phyloP scores from a whole-genome alignment of 805 yeast species.

The Candida silvicultrix region DNA sequence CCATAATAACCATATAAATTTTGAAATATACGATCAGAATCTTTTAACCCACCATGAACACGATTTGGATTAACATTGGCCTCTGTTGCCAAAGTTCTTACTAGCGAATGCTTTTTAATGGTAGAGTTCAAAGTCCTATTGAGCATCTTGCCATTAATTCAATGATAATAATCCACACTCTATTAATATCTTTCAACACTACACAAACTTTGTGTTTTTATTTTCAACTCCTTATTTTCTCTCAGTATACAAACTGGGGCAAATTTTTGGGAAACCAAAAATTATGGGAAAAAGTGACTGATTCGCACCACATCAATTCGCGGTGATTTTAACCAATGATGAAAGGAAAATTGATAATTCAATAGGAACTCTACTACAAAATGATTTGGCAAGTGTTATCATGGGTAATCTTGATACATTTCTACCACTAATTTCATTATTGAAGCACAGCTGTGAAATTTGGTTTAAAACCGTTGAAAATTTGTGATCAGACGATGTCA shows the following conservation, averaged over 20 bases:
- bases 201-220: not conserved
- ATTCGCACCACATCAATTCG: not conserved
- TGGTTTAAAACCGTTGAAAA: not conserved
- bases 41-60: constrained; percentile 68
- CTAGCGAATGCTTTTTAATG: too few relatives aligned
- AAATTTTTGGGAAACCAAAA: too few relatives aligned
- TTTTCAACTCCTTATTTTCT: not conserved
- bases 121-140: constrained; percentile 1
- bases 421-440: not conserved
- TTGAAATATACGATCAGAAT: constrained; percentile 83
- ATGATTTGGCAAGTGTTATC: not conserved
- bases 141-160: constrained; percentile 3
- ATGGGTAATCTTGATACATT: not conserved
- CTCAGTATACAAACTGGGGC: not conserved
- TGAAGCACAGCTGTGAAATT: not conserved
- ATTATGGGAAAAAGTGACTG: too few relatives aligned
- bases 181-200: too few relatives aligned
- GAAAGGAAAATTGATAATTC: not conserved
- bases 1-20: constrained; percentile 75
- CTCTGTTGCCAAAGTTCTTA: constrained; percentile 27
- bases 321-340: not conserved
- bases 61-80: constrained; percentile 45
- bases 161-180: too few relatives aligned
- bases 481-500: not conserved
- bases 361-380: not conserved